A percentile compares a stretch with the other conserved stretches of the same genome.
These are phyloP conservation scores for Metarhizium robertsii DNA, from an alignment of 2,329 filamentous ascomycete species.

Conservation along the genomic window DNA sequence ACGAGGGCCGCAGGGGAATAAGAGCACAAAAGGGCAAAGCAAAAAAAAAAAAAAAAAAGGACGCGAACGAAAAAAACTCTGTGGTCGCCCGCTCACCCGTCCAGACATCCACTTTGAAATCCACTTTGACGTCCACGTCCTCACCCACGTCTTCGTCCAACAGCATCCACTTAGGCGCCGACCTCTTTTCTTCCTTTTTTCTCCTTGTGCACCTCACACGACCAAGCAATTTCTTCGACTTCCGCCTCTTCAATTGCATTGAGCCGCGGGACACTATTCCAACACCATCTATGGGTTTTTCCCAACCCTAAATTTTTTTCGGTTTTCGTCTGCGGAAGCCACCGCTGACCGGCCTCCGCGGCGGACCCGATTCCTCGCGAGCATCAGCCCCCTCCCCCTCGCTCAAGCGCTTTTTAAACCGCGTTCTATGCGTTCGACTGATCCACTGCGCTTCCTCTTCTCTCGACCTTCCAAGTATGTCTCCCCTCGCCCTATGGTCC, in stretches of 20 bases:
- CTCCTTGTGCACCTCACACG: not conserved
- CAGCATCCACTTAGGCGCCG: not conserved
- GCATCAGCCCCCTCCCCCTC: not conserved
- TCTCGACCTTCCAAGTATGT: constrained; percentile 81
- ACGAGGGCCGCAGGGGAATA: too few relatives aligned
- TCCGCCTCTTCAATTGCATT: not conserved
- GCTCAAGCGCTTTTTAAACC: not conserved
- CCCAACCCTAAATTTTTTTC: not conserved
- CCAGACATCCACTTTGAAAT: not conserved
- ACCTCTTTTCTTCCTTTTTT: not conserved
- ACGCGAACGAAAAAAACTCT: not conserved
- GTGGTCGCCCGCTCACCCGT: not conserved
- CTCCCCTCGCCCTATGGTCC: too few relatives aligned
- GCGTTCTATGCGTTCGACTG: constrained; percentile 79
- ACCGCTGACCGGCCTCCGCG: not conserved
- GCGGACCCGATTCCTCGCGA: not conserved
- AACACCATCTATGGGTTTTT: not conserved
- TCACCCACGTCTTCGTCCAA: too few relatives aligned
- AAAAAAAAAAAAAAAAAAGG: not conserved
- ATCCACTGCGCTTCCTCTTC: constrained; percentile 86
- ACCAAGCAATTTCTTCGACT: not conserved
- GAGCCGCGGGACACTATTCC: not conserved
- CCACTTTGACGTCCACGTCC: too few relatives aligned
- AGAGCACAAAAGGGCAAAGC: too few relatives aligned
- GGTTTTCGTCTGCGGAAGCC: not conserved